Base-by-base conservation (phyloP, 176 grass and related monocot species). In the Oryza australiensis region DNA sequence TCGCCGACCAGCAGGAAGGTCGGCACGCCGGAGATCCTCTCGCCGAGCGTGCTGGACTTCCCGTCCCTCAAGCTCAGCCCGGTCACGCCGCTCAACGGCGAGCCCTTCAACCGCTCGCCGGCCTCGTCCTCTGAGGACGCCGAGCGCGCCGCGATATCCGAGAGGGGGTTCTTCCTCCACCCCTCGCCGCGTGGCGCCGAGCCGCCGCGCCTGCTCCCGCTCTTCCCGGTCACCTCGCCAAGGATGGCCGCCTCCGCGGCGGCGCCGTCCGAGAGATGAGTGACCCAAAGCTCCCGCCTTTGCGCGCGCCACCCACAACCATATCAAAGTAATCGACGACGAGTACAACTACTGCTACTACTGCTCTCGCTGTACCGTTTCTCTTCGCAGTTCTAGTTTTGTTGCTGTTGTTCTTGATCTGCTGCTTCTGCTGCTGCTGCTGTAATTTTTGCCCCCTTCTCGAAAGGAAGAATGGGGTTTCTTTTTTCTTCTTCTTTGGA, bases 1-100 rank as follows among this genome's bases (percentile, higher is more conserved):
- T 94, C 85, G 57, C 85, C 91, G 11, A 13, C 13, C 12, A 0
- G 18, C 18, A 76, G 80, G 72, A 72, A 79, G 74, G 30, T 15
- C 26, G 9, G 69, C 38, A 68, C 85, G 64, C 74, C 90, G 1
- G 97, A 99, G 65, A 88, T 94, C 70, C 93, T 96, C 28, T 99
- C 97, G 4, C 97, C 97, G 16, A 99, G 97, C 91, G 85, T 99
- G 20, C 79, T 99, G 46, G 89, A 96, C 82, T 93, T 99, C 80
- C 97, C 89, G 41, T 92, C 97, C 24, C 89, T 99, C 15, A 85
- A 63, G 79, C 89, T 99, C 2, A 99, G 93, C 74, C 97, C 97
- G 0, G 93, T 99, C 32, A 96, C 97, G 78, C 97, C 97, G 35
- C 89, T 94, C 20, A 86, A 78, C 43, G 80, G 87, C 33, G 94